Evolutionary conservation across 371 early-diverging fungal genomes (phyloP), one percentile per base, ranked within the genome.

Genomic region (Mortierella sp.): DNA sequence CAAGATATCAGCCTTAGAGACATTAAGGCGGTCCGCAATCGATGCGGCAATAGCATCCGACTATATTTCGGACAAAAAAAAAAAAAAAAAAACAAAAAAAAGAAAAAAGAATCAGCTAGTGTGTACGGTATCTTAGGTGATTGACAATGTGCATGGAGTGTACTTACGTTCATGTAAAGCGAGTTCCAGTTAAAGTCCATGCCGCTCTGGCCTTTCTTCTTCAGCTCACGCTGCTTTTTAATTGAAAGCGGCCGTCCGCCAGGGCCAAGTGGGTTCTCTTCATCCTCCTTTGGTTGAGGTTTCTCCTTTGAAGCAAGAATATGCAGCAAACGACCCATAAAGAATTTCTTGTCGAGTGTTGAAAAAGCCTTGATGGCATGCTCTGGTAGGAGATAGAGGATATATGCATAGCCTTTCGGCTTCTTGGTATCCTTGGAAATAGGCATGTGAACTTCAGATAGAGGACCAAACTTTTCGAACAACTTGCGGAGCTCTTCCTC

Each of bases 131-230:
- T 7, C 9, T 40, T 40, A n/a, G n/a, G n/a, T 40, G 40, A 9
- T 9, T 13, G 6, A 9, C 40, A 40, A 40, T 40, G 40, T 9
- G 8, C 17, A 26, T 7, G 8, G 40, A 34, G 35, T 35, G 45
- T 26, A 82, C 88, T 73, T 87, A 93, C 94, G 72, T 94, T 96
- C 96, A 98, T 96, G 75, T 95, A 98, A 66, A 98, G 84, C 29
- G 91, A 90, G 84, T 97, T 98, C 99, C 98, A 98, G 83, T 94
- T 96, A 66, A 94, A 96, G 65, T 95, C 96, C 74, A 90, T 93
- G 45, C 87, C 88, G 13, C 94, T 93, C 57, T 89, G 82, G 23
- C 89, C 90, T 84, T 93, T 96, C 69, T 88, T 87, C 83, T 96
- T 91, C 68, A 86, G 78, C 53, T 96, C 96, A 64, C 91, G 89